Evolutionary conservation across 768 basidiomycete genomes (phyloP), one percentile per base, ranked within the genome.

Genomic region (Leccinellum albellum): DNA sequence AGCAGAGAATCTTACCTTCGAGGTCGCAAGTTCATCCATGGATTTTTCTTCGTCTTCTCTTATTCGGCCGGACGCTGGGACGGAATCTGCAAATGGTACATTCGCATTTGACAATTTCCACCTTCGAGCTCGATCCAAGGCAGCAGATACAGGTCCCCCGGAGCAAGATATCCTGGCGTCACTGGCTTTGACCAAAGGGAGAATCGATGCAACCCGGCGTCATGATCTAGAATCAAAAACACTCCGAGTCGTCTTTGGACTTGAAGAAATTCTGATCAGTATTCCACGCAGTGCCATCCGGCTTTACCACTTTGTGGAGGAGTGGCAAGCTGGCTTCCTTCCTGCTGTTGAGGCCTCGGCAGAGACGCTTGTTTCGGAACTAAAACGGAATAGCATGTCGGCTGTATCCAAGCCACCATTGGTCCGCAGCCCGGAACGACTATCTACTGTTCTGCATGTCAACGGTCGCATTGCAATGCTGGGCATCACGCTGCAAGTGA

Each of bases 231-330:
- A 71, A 20, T 67, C 74, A 6, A 76, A 69, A 51, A 66, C 68
- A 4, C 76, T 74, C 17, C 81, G 80, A 13, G 62, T 82, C 14
- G 73, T 79, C 3, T 75, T 82, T 47, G 72, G 74, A 3, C 62
- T 85, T 5, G 74, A 75, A 12, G 74, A 74, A 23, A 63, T 87
- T 24, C 74, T 77, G 28, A 66, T 89, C 45, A 79, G 79, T 54
- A 84, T 94, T 23, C 91, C 91, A 4, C 86, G 91, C 24, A 94
- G 91, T 62, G 91, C 87, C 28, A 77, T 94, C 29, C 83, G 87
- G 15, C 75, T 91, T 4, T 90, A 90, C 69, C 83, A 80, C 35
- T 93, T 92, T 64, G 69, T 87, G 24, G 87, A 91, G 63, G 87
- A 91, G 64, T 94, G 93, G 93, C 77, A 83, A 63, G 82, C 82